Evolutionary conservation across 2,329 filamentous ascomycete genomes (phyloP).

Genomic region (Hymenoscyphus salicellus): DNA sequence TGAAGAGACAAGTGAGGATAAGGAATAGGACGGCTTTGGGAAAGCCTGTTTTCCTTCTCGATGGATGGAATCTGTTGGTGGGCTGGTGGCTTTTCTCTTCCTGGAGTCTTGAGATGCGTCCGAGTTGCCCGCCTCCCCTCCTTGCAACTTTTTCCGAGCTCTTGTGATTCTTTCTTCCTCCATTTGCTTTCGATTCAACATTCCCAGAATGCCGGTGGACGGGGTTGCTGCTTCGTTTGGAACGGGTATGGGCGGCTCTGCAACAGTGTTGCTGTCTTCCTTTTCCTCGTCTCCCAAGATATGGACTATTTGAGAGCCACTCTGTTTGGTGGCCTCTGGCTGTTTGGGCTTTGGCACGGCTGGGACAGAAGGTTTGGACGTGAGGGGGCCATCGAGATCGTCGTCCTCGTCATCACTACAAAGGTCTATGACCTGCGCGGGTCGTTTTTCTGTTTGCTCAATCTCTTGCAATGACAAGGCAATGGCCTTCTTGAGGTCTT

Average conservation of each 20-base stretch:
- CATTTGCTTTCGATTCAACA: slow-evolving; percentile 79
- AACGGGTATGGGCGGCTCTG: neutral
- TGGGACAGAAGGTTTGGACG: slow-evolving; percentile 4
- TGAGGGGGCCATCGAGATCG: slow-evolving; percentile 33
- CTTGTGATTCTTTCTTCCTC: slow-evolving; percentile 78
- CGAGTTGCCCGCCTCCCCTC: slow-evolving; percentile 37
- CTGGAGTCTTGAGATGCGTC: neutral
- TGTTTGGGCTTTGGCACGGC: neutral
- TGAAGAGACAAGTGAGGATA: neutral
- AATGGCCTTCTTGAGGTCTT: slow-evolving; percentile 59
- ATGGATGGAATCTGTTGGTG: slow-evolving; percentile 13
- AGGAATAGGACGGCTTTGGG: slow-evolving; percentile 8
- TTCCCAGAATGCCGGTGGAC: slow-evolving; percentile 17
- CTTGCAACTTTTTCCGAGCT: slow-evolving; percentile 43
- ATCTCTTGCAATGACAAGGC: slow-evolving; percentile 49
- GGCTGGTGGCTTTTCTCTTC: slow-evolving; percentile 37
- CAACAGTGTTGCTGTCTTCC: neutral
- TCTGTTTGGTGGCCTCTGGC: neutral
- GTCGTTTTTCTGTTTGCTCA: slow-evolving; percentile 15
- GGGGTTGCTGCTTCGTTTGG: neutral
- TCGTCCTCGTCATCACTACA: slow-evolving; percentile 36
- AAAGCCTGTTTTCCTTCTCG: slow-evolving; percentile 15
- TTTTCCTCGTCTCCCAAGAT: neutral
- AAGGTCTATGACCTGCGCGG: slow-evolving; percentile 30
- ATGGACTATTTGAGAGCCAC: neutral